Base-by-base conservation (phyloP, 129 eudicot genomes). In the Tagetes erecta region DNA sequence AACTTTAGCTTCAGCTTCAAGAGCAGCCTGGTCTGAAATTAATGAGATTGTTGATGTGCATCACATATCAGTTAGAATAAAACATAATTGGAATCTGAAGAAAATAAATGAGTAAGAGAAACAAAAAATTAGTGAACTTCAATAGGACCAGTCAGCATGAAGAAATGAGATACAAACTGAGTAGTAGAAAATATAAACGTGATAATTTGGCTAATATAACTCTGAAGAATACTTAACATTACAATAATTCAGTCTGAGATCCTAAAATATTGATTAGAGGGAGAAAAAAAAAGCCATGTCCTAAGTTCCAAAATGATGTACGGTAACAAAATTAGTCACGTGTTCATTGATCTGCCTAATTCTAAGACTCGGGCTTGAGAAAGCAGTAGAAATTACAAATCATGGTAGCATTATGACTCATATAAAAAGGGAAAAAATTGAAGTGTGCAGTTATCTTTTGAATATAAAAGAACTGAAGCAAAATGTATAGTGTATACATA, bases 11-110 rank as follows among this genome's bases (percentile, higher is more conserved):
- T 91, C 97, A 49, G 94, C 76, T 84, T 91, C 99, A 64, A 88
- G 88, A 39, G 99, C 99, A 81, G 95, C 89, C 84, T 91, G 92
- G 81, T 95, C 99, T 95, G 97, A 70, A 82, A 84, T 52, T 13
- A 55, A 69, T 36, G 64, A 64, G 36, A 78, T 58, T 80, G 46
- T 80, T 70, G 68, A 38, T 42, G 74, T 44, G 27, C 65, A 42
- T 46, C 47, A 65, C 49, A 35, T 57, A 78, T 75, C 60, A 55
- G 39, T 60, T 78, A 36, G 42, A 71, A 50, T 64, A 6, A 69
- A 67, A 80, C 60, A 34, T 30, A 63, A 11, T 20, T 41, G 4
- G 73, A 56, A 39, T 33, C 4, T 37, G 41, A 59, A 62, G 35
- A 68, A 38, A 30, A 80, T 40, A 14, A 67, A 50, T 39, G 51